Evolutionary conservation across 2,329 filamentous ascomycete genomes (phyloP).

Genomic region (Cladosporium sp.): DNA sequence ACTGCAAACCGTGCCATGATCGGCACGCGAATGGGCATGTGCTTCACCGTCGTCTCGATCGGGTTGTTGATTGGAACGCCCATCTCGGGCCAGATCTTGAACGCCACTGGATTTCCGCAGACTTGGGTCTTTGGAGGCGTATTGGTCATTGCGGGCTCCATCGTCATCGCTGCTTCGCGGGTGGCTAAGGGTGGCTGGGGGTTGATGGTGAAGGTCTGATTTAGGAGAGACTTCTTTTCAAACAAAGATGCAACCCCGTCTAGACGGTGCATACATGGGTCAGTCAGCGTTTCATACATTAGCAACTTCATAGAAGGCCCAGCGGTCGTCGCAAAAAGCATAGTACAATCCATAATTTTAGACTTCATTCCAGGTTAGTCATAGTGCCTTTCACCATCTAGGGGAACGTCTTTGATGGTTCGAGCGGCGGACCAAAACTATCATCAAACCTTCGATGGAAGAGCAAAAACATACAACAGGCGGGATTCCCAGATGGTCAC

Average conservation of each 20-base stretch:
- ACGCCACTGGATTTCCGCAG: conserved; percentile 36
- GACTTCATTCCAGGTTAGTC: too few relatives aligned
- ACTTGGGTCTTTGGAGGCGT: conserved; percentile 41
- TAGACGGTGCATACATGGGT: too few relatives aligned
- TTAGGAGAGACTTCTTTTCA: neutral
- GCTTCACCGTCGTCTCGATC: conserved; percentile 35
- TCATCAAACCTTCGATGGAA: too few relatives aligned
- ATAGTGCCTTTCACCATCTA: too few relatives aligned
- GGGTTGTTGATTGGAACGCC: conserved; percentile 52
- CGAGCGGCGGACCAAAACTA: too few relatives aligned
- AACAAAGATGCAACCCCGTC: neutral
- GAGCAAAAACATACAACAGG: too few relatives aligned
- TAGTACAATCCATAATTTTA: too few relatives aligned
- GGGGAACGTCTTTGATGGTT: too few relatives aligned
- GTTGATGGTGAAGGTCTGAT: conserved; percentile 19
- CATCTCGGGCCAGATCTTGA: conserved; percentile 50
- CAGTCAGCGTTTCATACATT: too few relatives aligned
- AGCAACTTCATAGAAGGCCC: too few relatives aligned
- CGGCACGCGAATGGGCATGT: conserved; percentile 51
- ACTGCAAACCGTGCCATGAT: conserved; percentile 39
- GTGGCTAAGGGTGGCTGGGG: conserved; percentile 24
- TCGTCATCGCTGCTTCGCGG: conserved; percentile 20
- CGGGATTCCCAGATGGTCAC: too few relatives aligned
- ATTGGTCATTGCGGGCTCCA: conserved; percentile 22
- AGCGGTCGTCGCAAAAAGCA: too few relatives aligned